A percentile compares a stretch with the other conserved stretches of the same genome.
phyloP scores from a whole-genome alignment of 2,329 filamentous ascomycete genomes.

The Exophiala aquamarina region DNA sequence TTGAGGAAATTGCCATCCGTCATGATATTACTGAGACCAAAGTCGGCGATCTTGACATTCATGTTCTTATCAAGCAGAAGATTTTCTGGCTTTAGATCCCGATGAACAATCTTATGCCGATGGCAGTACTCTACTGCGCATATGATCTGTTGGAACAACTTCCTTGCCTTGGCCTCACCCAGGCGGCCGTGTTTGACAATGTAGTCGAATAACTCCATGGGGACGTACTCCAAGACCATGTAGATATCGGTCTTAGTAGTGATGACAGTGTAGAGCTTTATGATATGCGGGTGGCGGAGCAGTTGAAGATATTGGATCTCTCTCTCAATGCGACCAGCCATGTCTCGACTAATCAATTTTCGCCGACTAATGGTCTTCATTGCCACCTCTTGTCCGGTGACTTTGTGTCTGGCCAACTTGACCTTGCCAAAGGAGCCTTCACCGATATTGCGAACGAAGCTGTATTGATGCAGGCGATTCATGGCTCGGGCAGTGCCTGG shows the following conservation, averaged over 20 bases:
- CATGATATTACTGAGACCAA: slow-evolving; percentile 99
- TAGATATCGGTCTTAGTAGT: slow-evolving; percentile 93
- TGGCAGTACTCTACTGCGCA: slow-evolving; percentile 99
- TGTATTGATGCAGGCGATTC: slow-evolving; percentile 89
- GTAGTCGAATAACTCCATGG: slow-evolving; percentile 95
- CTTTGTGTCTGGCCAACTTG: slow-evolving; percentile 89
- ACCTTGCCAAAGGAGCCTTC: slow-evolving; percentile 99
- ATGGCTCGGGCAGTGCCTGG: slow-evolving; percentile 58
- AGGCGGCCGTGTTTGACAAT: slow-evolving; percentile 93
- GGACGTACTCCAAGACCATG: slow-evolving; percentile 98
- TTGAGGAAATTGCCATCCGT: slow-evolving; percentile 99
- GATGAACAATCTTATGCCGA: slow-evolving; percentile 96
- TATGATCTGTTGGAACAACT: slow-evolving; percentile 99
- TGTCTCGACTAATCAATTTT: slow-evolving; percentile 94
- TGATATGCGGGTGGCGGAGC: slow-evolving; percentile 94
- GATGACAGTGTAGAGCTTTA: slow-evolving; percentile 98
- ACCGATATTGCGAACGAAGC: slow-evolving; percentile 83
- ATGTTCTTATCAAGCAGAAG: slow-evolving; percentile 89
- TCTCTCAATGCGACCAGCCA: slow-evolving; percentile 94
- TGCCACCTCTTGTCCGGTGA: slow-evolving; percentile 91
- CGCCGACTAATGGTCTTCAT: slow-evolving; percentile 97
- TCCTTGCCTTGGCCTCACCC: slow-evolving; percentile 86
- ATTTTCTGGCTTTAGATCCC: slow-evolving; percentile 97
- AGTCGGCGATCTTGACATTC: slow-evolving; percentile 99
- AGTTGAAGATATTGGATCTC: slow-evolving; percentile 98